Percentiles rank a stretch among this genome's conserved stretches.
These are phyloP conservation scores for Penicillium sp. DNA, from an alignment of 2,329 filamentous ascomycete genomes.

Conservation along the genomic window DNA sequence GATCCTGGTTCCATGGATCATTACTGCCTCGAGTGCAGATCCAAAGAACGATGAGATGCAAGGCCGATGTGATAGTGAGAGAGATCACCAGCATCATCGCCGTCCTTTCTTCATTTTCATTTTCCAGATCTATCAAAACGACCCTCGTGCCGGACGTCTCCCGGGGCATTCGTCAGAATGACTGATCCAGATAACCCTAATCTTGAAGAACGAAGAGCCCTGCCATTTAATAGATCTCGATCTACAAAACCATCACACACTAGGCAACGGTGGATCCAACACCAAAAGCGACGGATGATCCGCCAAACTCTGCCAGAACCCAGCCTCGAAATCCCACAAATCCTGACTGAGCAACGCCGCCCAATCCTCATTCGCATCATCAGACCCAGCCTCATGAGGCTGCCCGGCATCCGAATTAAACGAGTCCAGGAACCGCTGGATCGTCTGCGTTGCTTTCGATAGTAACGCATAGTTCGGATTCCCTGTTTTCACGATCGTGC, in stretches of 20 bases:
- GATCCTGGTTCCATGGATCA: too few species aligned
- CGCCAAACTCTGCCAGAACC: constrained; percentile 31
- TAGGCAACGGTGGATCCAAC: constrained; percentile 24
- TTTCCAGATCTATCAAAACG: too few species aligned
- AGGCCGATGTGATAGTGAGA: too few species aligned
- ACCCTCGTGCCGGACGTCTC: too few species aligned
- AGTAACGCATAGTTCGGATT: constrained; percentile 31
- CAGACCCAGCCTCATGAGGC: constrained; percentile 9
- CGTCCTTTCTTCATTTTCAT: too few species aligned
- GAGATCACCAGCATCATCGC: too few species aligned
- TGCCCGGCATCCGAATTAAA: constrained; percentile 21
- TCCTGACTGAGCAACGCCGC: constrained; percentile 25
- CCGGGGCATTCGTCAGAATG: too few species aligned
- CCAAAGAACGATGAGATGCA: too few species aligned
- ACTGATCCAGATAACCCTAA: too few species aligned
- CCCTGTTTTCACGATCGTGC: constrained; percentile 26
- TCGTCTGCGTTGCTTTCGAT: constrained; percentile 28
- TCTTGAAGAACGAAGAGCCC: too few species aligned
- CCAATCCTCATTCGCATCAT: constrained; percentile 26
- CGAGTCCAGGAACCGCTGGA: constrained; percentile 31
- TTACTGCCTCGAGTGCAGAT: too few species aligned
- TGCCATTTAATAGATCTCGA: too few species aligned
- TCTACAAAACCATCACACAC: constrained; percentile 10
- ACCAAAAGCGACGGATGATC: constrained; percentile 30
- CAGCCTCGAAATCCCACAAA: constrained; percentile 32